Evolutionary conservation across 805 yeast species (phyloP), one percentile per base, ranked within the genome.

Genomic region (Metschnikowia lachancei): DNA sequence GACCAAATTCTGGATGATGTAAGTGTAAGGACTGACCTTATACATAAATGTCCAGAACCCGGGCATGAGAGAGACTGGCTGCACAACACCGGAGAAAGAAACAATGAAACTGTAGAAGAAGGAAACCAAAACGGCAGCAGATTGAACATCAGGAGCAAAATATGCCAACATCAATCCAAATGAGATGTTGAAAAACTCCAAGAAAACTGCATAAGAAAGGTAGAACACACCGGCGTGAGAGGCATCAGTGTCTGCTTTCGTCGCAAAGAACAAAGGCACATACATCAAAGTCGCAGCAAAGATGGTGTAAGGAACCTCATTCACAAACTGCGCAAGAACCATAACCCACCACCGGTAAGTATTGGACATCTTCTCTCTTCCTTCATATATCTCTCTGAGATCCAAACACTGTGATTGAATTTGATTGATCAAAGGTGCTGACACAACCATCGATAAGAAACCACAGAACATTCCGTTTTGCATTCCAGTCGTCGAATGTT

Each of bases 291-390:
- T 53, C 2, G 61, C 59, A 18, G 60, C 62, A 32, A 62, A 44
- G 11, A 63, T 30, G 16, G 60, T 75, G 65, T 80, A 85, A 2
- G 90, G 89, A 17, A 82, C 55, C 60, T 85, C 92, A 49, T 72
- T 73, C 16, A 79, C 34, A 50, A 70, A 70, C 55, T 82, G 82
- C 5, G 83, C 63, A 16, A 82, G 41, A 39, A 83, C 58, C 63
- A 85, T 63, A 34, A 76, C 63, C 22, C 81, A 70, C 91, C 91
- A 85, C 57, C 82, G 85, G 69, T 81, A 85, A 34, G 87, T 85
- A 58, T 83, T 84, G 4, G 87, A 81, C 48, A 81, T 76, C 17
- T 80, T 72, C 59, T 85, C 92, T 58, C 92, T 75, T 12, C 78
- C 86, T 62, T 85, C 91, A 58, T 67, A 85, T 34, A 84, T 61